phyloP scores from a whole-genome alignment of 164 flowering plant genomes.

The Dillenia suffruticosa region DNA sequence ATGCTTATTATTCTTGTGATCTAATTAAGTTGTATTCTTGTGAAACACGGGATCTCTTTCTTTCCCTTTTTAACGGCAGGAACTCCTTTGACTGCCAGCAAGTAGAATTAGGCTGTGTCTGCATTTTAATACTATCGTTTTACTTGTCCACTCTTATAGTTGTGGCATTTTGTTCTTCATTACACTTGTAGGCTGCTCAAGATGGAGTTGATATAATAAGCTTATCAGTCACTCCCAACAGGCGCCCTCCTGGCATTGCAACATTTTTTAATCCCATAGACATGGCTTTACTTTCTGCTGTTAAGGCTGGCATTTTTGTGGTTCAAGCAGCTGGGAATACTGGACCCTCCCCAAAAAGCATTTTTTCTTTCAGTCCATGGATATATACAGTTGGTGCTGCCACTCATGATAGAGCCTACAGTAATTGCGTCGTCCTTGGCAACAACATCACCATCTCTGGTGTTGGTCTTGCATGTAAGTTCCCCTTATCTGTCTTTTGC shows the following conservation, averaged over 20 bases:
- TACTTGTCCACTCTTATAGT: too few species aligned
- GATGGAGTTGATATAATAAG: conserved; percentile 96
- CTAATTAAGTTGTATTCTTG: too few species aligned
- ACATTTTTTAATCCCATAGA: conserved; percentile 96
- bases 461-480: conserved; percentile 94
- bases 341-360: conserved; percentile 89
- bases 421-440: conserved; percentile 74
- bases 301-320: conserved; percentile 86
- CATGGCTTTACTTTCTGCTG: conserved; percentile 93
- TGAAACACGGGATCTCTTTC: too few species aligned
- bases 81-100: too few species aligned
- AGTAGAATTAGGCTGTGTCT: too few species aligned
- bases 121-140: too few species aligned
- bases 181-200: conserved; percentile 85
- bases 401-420: conserved; percentile 75
- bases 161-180: neutral
- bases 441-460: conserved; percentile 75
- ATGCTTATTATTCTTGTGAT: too few species aligned
- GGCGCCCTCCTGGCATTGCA: conserved; percentile 96
- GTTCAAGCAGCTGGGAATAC: conserved; percentile 99
- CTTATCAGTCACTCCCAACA: conserved; percentile 93
- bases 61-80: too few species aligned
- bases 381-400: conserved; percentile 96
- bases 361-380: conserved; percentile 99
- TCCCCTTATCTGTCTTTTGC: conserved; percentile 39